Percentiles rank a stretch among this genome's conserved stretches.
phyloP scores from a whole-genome alignment of 192 early-diverging fungal genomes.

The Backusella sp. region DNA sequence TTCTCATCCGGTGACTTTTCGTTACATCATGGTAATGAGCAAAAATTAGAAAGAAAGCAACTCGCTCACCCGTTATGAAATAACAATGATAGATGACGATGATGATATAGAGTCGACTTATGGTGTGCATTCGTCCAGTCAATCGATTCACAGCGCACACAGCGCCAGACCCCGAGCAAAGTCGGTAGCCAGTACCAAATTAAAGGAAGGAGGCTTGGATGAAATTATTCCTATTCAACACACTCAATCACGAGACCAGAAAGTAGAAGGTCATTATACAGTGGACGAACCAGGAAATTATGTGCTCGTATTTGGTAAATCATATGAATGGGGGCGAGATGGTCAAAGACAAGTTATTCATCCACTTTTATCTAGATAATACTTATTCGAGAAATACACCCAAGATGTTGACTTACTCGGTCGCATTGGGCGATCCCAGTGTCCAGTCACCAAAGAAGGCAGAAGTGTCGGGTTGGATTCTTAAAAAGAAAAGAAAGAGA shows the following conservation, averaged over 20 bases:
- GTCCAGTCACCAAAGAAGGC: slow-evolving; percentile 3
- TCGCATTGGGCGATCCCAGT: slow-evolving; percentile 43
- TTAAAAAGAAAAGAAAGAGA: slow-evolving; percentile 61
- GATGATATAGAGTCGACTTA: slow-evolving; percentile 21
- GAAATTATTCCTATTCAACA: slow-evolving; percentile 83
- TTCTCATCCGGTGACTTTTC: background rate
- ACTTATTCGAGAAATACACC: slow-evolving; percentile 58
- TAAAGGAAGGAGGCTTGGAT: slow-evolving; percentile 68
- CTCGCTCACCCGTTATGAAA: background rate
- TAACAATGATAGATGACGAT: background rate
- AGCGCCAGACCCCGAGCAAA: slow-evolving; percentile 14
- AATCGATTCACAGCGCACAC: background rate
- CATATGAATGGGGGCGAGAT: no score
- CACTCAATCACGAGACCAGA: slow-evolving; percentile 83
- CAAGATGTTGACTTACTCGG: slow-evolving; percentile 55
- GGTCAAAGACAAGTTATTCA: background rate
- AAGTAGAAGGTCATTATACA: slow-evolving; percentile 78
- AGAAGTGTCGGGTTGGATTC: slow-evolving; percentile 52
- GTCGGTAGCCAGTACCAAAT: slow-evolving; percentile 18
- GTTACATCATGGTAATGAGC: background rate
- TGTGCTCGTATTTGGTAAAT: slow-evolving; percentile 72
- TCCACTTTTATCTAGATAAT: slow-evolving; percentile 43
- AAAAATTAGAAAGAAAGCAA: background rate
- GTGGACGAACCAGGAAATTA: slow-evolving; percentile 81
- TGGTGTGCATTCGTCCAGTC: slow-evolving; percentile 4